Percentiles rank a stretch among this genome's conserved stretches.
Conservation (phyloP, 805 yeast genomes). For the Spathaspora arborariae region DNA sequence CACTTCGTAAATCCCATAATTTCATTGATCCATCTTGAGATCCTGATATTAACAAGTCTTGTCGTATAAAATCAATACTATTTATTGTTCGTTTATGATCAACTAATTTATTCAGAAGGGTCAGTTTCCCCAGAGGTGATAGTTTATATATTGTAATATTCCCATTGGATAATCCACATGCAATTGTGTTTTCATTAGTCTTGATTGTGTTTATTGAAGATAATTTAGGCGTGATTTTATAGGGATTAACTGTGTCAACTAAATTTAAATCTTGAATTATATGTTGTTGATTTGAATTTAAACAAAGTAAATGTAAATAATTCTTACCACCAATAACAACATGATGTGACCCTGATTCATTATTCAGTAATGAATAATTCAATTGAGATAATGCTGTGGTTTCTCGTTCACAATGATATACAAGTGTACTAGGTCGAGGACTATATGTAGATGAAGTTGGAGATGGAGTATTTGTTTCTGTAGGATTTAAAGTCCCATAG, state of each 20-base stretch:
- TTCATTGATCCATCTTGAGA: conserved; percentile 79
- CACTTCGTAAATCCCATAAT: conserved; percentile 65
- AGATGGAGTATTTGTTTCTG: conserved; percentile 7
- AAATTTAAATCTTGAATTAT: conserved; percentile 33
- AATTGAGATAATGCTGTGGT: conserved; percentile 22
- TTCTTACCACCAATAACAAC: conserved; percentile 42
- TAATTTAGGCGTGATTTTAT: conserved; percentile 19
- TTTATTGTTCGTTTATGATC: conserved; percentile 42
- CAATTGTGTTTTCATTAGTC: conserved; percentile 28
- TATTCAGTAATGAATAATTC: conserved; percentile 9
- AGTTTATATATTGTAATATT: conserved; percentile 29
- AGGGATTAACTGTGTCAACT: conserved; percentile 20
- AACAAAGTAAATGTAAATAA: conserved; percentile 30
- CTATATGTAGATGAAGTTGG: conserved; percentile 11
- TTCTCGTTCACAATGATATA: conserved; percentile 24
- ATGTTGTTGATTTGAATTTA: conserved; percentile 27
- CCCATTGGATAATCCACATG: conserved; percentile 40
- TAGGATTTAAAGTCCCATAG: conserved; percentile 38
- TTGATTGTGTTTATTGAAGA: conserved; percentile 39
- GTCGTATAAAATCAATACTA: conserved; percentile 34
- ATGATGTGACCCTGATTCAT: conserved; percentile 20
- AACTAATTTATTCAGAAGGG: conserved; percentile 23
- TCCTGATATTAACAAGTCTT: conserved; percentile 41
- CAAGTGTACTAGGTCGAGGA: conserved; percentile 11
- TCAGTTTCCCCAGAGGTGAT: conserved; percentile 29